A percentile compares a stretch with the other conserved stretches of the same genome.
Evolutionary conservation across 1,139 yeast genomes (phyloP).

Genomic region (Pichia sp.): DNA sequence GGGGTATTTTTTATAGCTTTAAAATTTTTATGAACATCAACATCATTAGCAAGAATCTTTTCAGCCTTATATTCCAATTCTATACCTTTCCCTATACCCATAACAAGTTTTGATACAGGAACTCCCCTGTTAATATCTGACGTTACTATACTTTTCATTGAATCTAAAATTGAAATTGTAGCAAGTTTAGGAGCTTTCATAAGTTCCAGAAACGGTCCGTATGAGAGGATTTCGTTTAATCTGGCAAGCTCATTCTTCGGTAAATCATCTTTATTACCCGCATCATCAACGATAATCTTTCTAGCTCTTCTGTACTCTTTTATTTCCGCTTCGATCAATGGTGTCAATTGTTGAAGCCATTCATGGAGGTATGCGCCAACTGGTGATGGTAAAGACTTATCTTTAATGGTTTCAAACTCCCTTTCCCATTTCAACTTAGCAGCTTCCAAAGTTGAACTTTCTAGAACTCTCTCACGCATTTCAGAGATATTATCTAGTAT

Average conservation of each 20-base stretch:
- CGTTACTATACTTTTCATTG: constrained; percentile 59
- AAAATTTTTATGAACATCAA: constrained; percentile 36
- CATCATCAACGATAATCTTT: constrained; percentile 20
- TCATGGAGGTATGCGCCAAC: constrained; percentile 71
- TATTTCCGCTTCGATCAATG: constrained; percentile 61
- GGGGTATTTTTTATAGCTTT: constrained; percentile 29
- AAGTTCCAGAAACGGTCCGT: constrained; percentile 72
- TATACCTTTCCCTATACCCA: constrained; percentile 75
- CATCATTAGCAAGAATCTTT: constrained; percentile 50
- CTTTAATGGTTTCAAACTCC: constrained; percentile 64
- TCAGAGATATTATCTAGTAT: constrained; percentile 63
- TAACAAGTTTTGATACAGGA: constrained; percentile 76
- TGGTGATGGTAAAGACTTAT: constrained; percentile 42
- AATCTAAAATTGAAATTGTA: constrained; percentile 76
- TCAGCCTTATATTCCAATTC: constrained; percentile 79
- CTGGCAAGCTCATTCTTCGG: constrained; percentile 20
- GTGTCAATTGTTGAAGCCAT: constrained; percentile 66
- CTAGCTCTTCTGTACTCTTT: constrained; percentile 38
- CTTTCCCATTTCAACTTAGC: constrained; percentile 86
- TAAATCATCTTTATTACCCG: constrained; percentile 2
- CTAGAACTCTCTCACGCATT: constrained; percentile 69
- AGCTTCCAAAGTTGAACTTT: constrained; percentile 72
- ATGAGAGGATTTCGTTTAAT: constrained; percentile 49
- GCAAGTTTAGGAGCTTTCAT: constrained; percentile 76
- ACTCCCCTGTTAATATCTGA: constrained; percentile 80